Conservation (phyloP, 257 asterid genomes). For the Nicotiana attenuata region DNA sequence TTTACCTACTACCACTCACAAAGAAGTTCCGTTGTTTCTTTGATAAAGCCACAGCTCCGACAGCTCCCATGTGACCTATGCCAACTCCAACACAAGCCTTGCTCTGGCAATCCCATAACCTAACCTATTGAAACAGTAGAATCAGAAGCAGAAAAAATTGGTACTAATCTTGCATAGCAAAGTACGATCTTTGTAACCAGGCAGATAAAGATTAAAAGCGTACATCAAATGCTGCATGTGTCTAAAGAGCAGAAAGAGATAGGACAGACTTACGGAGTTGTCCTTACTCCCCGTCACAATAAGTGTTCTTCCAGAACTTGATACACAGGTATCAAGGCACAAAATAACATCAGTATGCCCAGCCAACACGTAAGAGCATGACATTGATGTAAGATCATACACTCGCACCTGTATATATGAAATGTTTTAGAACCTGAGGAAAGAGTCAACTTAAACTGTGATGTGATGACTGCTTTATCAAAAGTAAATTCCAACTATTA, state of each 20-base stretch:
- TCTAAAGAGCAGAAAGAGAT: neutral
- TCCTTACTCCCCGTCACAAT: constrained; percentile 94
- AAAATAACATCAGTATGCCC: constrained; percentile 86
- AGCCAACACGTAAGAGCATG: constrained; percentile 83
- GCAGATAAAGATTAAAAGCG: neutral
- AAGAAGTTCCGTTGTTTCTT: constrained; percentile 65
- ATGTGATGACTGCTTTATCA: neutral
- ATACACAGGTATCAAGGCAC: constrained; percentile 77
- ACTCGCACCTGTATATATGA: constrained; percentile 64
- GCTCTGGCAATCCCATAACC: constrained; percentile 83
- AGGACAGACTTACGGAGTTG: constrained; percentile 52
- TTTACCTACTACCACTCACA: constrained; percentile 96
- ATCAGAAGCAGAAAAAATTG: constrained; percentile 8
- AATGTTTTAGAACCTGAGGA: neutral
- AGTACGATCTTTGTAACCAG: constrained; percentile 5
- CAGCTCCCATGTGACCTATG: constrained; percentile 76
- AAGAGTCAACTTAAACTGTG: neutral
- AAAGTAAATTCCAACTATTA: neutral
- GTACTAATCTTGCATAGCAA: neutral
- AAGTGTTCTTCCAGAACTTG: constrained; percentile 61
- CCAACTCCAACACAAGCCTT: constrained; percentile 78
- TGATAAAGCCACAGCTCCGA: constrained; percentile 87
- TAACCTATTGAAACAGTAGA: constrained; percentile 51
- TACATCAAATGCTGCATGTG: neutral
- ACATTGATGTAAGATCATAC: constrained; percentile 91